phyloP scores from a whole-genome alignment of 768 basidiomycete species.

The Mycena alexandri region DNA sequence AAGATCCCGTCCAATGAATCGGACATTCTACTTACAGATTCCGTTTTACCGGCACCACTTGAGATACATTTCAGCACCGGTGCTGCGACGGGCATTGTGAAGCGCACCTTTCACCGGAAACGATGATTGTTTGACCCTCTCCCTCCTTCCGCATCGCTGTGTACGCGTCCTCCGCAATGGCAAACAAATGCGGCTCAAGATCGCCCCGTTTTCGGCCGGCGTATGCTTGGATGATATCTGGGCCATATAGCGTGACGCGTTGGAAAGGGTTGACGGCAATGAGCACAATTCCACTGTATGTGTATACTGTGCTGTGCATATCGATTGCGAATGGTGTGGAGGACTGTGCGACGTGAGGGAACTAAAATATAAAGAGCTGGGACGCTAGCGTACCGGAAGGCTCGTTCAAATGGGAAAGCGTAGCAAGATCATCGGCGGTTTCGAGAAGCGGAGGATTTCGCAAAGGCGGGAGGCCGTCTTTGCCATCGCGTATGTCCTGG shows the following conservation, averaged over 20 bases:
- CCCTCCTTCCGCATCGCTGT: slow-evolving; percentile 96
- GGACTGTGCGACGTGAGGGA: slow-evolving; percentile 62
- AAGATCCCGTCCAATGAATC: slow-evolving; percentile 14
- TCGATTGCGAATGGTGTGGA: slow-evolving; percentile 96
- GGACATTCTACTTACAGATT: slow-evolving; percentile 74
- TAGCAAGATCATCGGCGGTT: slow-evolving; percentile 97
- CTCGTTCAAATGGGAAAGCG: slow-evolving; percentile 97
- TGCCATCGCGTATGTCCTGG: slow-evolving; percentile 84
- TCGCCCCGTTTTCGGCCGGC: slow-evolving; percentile 93
- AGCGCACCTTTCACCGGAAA: slow-evolving; percentile 93
- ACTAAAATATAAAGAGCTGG: slow-evolving; percentile 7
- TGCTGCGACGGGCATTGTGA: slow-evolving; percentile 34
- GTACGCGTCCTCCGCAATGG: slow-evolving; percentile 99
- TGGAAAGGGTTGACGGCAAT: slow-evolving; percentile 99
- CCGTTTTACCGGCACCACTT: slow-evolving; percentile 99
- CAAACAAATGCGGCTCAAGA: slow-evolving; percentile 97
- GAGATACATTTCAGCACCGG: slow-evolving; percentile 21
- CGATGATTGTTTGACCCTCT: slow-evolving; percentile 98
- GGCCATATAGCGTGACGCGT: slow-evolving; percentile 95
- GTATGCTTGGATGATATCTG: slow-evolving; percentile 98
- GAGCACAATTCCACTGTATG: slow-evolving; percentile 98
- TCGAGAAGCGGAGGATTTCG: slow-evolving; percentile 97
- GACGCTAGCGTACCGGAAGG: slow-evolving; percentile 77
- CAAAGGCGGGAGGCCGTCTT: slow-evolving; percentile 88
- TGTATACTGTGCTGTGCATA: slow-evolving; percentile 98